Evolutionary conservation across 495 filamentous ascomycete genomes (phyloP).

Genomic region (Mycothermus thermophilus): DNA sequence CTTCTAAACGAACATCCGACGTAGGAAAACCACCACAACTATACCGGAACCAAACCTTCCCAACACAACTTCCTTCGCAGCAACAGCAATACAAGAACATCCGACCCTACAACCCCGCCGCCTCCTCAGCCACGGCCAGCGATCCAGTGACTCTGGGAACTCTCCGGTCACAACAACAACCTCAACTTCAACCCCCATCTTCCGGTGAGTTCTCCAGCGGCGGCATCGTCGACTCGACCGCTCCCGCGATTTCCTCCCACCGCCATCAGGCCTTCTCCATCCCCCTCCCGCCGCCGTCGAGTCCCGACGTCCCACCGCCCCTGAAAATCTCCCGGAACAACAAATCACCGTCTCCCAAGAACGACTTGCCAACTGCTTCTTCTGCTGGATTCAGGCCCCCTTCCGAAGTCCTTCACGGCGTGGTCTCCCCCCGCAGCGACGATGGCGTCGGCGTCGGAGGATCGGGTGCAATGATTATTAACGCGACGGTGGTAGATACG

Average conservation of each 20-base stretch:
- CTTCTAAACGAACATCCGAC: background rate
- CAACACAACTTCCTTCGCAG: conserved; percentile 16
- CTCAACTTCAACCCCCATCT: no score
- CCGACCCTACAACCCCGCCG: conserved; percentile 2
- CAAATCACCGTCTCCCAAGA: background rate
- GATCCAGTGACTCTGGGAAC: conserved; percentile 1
- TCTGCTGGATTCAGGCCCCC: background rate
- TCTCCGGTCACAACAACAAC: conserved; percentile 1
- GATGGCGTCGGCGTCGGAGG: background rate
- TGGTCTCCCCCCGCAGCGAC: background rate
- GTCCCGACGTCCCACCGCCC: conserved; percentile 9
- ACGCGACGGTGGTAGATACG: no score
- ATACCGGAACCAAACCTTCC: conserved; percentile 18
- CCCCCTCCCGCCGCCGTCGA: no score
- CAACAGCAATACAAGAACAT: conserved; percentile 16
- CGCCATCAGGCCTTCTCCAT: no score
- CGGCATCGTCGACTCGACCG: no score
- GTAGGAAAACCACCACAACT: conserved; percentile 2
- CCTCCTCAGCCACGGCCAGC: conserved; percentile 3
- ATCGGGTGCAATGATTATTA: background rate
- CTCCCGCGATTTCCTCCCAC: conserved; percentile 2
- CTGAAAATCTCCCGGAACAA: conserved; percentile 11
- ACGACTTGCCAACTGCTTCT: background rate
- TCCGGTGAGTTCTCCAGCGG: no score
- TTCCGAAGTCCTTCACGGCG: background rate